A percentile compares a stretch with the other conserved stretches of the same genome.
Conservation (phyloP, 2,329 filamentous ascomycete genomes). For the Plenodomus lindquistii region DNA sequence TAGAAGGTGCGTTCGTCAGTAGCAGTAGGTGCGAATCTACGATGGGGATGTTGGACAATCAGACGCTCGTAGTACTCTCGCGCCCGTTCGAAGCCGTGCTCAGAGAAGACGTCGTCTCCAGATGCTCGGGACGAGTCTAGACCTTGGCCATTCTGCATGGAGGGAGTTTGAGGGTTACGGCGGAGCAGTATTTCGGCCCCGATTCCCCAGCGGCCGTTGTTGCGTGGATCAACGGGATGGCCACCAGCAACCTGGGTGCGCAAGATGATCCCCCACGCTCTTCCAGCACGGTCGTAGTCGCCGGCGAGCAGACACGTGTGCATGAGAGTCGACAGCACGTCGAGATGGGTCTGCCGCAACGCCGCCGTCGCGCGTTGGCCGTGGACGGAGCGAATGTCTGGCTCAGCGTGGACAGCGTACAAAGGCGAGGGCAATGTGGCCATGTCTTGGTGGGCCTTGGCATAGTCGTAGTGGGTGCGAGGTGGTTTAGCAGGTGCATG, state of each 20-base stretch:
- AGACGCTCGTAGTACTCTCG: constrained; percentile 76
- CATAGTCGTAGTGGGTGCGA: constrained; percentile 17
- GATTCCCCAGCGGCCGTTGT: constrained; percentile 75
- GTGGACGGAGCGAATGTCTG: constrained; percentile 12
- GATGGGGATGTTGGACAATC: constrained; percentile 71
- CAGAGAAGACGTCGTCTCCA: constrained; percentile 27
- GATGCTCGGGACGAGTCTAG: constrained; percentile 1
- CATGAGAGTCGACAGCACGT: constrained; percentile 69
- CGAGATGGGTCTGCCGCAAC: constrained; percentile 61
- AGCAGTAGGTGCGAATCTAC: constrained; percentile 63
- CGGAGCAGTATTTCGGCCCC: constrained; percentile 83
- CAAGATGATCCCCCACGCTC: constrained; percentile 75
- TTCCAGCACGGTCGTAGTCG: constrained; percentile 71
- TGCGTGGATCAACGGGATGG: constrained; percentile 67
- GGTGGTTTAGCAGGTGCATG: constrained; percentile 41
- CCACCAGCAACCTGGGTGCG: constrained; percentile 61
- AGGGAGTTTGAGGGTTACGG: constrained; percentile 22
- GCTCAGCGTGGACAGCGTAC: constrained; percentile 31
- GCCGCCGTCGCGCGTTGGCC: constrained; percentile 18
- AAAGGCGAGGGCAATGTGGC: constrained; percentile 49
- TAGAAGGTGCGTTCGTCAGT: constrained; percentile 77
- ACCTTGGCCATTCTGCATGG: neutral
- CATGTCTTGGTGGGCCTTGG: constrained; percentile 46
- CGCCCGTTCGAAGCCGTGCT: constrained; percentile 59
- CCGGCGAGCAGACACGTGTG: constrained; percentile 72